Base-by-base conservation (phyloP, 2,329 filamentous ascomycete species). In the Fusarium poae region DNA sequence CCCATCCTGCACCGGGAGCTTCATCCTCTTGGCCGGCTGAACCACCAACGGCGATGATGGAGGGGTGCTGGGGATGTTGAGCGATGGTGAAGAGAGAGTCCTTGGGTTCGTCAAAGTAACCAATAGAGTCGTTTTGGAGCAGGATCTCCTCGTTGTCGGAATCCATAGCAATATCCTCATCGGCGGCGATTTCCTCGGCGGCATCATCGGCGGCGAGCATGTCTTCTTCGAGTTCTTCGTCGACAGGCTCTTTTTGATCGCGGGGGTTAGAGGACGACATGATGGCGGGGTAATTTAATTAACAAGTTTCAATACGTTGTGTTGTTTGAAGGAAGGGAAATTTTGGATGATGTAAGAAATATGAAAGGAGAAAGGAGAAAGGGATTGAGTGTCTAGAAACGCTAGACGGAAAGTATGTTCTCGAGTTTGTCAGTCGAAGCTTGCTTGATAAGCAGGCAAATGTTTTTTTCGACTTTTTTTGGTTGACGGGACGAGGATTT, bases 51-150 rank as follows among this genome's bases (percentile, higher is more conserved):
- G 94, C 91, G 63, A 98, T 85, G 63, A 98, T 89, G 21, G 89
- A 85, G 8, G 91, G 88, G 76, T 92, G 86, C 9, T 89, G 83
- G 6, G 96, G 96, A 78, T 99, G 96, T 78, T 97, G 93, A 20
- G 95, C 93, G 78, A 99, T 96, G 80, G 92, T 89, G 83, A 97
- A 99, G 76, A 99, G 92, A 64, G 91, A 94, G 85, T 97, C 94
- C 73, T 89, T 91, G 83, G 97, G 93, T 35, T 82, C 80, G 83
- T 98, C 96, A 77, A 98, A 97, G 83, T 97, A 95, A 63, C 93
- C 95, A 71, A 91, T 85, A 70, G 93, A 97, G 84, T 99, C 95
- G 84, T 98, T 99, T 67, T 96, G 89, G 9, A 98, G 85, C 42
- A 88, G 82, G 42, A 97, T 89, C 78, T 96, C 93, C 72, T 92